These are phyloP conservation scores for Emmonsiellopsis sp. DNA, from an alignment of 2,329 filamentous ascomycete species.

Conservation along the genomic window DNA sequence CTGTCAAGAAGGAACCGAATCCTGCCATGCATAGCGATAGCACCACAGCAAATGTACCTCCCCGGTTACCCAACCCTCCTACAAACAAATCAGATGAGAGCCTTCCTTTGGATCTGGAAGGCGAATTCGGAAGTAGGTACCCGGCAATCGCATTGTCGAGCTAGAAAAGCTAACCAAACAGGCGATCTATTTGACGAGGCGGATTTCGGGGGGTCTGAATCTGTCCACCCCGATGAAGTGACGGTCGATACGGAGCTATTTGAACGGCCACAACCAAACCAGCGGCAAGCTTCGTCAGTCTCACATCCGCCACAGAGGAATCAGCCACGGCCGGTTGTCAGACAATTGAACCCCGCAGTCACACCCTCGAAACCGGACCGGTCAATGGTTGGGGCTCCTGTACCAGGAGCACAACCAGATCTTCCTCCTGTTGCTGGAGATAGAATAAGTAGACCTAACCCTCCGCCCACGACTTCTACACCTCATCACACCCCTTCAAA, in stretches of 20 bases:
- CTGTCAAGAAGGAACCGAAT: constrained; percentile 47
- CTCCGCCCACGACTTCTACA: not conserved
- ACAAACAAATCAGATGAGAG: constrained; percentile 16
- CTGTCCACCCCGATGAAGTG: constrained; percentile 70
- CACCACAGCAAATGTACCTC: constrained; percentile 37
- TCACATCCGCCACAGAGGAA: not conserved
- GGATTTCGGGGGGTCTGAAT: constrained; percentile 61
- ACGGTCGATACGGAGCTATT: constrained; percentile 37
- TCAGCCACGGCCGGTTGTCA: not conserved
- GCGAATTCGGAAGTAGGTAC: constrained; percentile 34
- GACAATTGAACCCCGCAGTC: constrained; percentile 16
- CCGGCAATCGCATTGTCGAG: not conserved
- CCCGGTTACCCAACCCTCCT: constrained; percentile 16
- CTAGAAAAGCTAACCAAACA: constrained; percentile 9
- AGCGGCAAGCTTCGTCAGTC: constrained; percentile 5
- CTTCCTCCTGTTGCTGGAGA: constrained; percentile 5
- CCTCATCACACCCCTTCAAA: constrained; percentile 4
- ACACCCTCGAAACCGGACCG: constrained; percentile 32
- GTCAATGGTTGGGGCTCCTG: constrained; percentile 16
- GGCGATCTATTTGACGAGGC: constrained; percentile 63
- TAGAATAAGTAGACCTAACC: not conserved
- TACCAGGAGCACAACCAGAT: constrained; percentile 10
- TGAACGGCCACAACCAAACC: constrained; percentile 15
- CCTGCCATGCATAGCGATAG: constrained; percentile 12
- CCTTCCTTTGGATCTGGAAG: constrained; percentile 28